Evolutionary conservation across 306 rosid species (phyloP).

Genomic region (Corylus americana): DNA sequence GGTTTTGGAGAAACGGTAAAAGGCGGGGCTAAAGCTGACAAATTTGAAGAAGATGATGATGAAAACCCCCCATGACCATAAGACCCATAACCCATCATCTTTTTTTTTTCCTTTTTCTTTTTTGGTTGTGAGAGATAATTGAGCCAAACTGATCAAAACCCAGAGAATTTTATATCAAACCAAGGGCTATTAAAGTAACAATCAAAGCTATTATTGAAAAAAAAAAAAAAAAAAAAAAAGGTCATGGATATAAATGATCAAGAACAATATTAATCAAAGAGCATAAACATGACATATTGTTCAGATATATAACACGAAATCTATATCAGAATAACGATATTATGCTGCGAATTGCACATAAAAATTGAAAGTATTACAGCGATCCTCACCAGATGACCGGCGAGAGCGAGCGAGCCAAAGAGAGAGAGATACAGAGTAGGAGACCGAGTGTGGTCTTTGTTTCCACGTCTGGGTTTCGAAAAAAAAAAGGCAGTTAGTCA

Average conservation of each 20-base stretch:
- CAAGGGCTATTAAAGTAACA: neutral
- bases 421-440: constrained; percentile 11
- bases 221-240: neutral
- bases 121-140: constrained; percentile 21
- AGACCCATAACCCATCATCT: constrained; percentile 60
- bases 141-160: constrained; percentile 36
- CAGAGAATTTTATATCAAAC: constrained; percentile 15
- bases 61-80: constrained; percentile 41
- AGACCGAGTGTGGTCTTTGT: constrained; percentile 31
- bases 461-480: constrained; percentile 15
- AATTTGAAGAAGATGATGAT: constrained; percentile 53
- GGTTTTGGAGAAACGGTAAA: constrained; percentile 53
- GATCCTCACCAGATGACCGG: constrained; percentile 29
- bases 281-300: neutral
- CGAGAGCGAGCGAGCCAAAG: neutral
- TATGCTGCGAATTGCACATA: neutral
- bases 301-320: neutral
- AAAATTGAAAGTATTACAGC: constrained; percentile 1
- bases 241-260: neutral
- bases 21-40: constrained; percentile 81
- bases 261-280: constrained; percentile 13
- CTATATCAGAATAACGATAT: neutral
- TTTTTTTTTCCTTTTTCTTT: constrained; percentile 26
- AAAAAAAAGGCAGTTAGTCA: neutral
- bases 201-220: constrained; percentile 1